Percentiles rank a stretch among this genome's conserved stretches.
Evolutionary conservation across 306 rosid genomes (phyloP).

Genomic region (Vigna angularis): DNA sequence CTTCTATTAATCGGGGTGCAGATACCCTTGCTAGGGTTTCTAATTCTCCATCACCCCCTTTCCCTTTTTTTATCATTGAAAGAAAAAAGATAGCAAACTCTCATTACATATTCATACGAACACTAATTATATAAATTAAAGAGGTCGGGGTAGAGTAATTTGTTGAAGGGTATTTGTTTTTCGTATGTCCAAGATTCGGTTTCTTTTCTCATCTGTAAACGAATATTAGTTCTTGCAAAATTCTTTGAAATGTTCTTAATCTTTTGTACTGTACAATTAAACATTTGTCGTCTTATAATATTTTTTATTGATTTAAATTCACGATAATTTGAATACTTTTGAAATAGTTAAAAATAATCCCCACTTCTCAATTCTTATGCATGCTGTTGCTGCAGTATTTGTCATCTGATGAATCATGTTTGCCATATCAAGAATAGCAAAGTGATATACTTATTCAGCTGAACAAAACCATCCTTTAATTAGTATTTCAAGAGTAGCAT

Average conservation of each 20-base stretch:
- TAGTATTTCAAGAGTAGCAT: background rate
- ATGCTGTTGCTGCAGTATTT: background rate
- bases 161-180: background rate
- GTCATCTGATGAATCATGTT: background rate
- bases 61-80: background rate
- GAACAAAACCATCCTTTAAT: background rate
- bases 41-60: background rate
- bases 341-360: background rate
- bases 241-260: background rate
- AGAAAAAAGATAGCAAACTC: background rate
- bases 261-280: background rate
- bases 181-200: background rate
- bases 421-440: background rate
- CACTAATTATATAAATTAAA: background rate
- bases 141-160: background rate
- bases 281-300: too few relatives aligned
- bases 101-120: background rate
- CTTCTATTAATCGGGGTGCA: background rate
- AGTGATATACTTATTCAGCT: background rate
- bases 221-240: background rate
- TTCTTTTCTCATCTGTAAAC: background rate
- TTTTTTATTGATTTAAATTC: background rate
- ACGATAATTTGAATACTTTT: background rate
- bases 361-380: background rate
- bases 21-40: slow-evolving; percentile 13